Conservation (phyloP, 23 red algal genomes). For the Agarophyton chilense region DNA sequence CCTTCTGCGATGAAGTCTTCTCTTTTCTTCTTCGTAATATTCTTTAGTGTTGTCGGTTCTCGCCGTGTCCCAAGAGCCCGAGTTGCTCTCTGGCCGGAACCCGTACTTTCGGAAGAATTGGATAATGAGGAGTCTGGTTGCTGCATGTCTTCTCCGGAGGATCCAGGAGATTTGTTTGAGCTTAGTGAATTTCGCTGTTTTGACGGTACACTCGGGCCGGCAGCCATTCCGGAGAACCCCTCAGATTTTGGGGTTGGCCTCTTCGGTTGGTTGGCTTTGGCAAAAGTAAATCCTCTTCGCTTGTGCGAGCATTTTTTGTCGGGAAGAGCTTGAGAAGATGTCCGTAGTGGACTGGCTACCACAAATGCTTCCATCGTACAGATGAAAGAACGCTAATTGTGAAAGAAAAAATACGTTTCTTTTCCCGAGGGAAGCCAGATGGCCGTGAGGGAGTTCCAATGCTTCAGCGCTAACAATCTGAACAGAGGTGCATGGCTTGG, state of each 20-base stretch:
- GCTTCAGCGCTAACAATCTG: too few species aligned
- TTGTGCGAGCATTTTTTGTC: background rate
- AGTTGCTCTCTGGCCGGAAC: background rate
- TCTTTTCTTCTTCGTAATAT: slow-evolving; percentile 28
- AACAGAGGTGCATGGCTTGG: too few species aligned
- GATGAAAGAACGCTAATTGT: background rate
- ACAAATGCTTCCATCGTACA: slow-evolving; percentile 12
- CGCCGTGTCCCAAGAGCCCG: slow-evolving; percentile 39
- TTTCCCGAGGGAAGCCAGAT: background rate
- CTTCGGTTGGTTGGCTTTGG: background rate
- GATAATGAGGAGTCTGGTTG: background rate
- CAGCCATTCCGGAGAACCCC: slow-evolving; percentile 54
- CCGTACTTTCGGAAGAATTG: background rate
- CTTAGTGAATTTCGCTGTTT: background rate
- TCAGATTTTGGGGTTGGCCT: slow-evolving; percentile 25
- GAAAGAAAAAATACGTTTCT: background rate
- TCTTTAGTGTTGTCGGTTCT: background rate
- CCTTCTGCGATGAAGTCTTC: slow-evolving; percentile 63
- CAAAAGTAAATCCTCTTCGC: background rate
- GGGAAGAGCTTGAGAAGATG: background rate
- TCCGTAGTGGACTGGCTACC: background rate
- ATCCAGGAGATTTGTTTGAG: background rate
- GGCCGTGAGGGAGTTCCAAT: background rate
- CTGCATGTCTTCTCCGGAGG: background rate
- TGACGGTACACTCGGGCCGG: slow-evolving; percentile 29